Evolutionary conservation across 2,329 filamentous ascomycete genomes (phyloP), one percentile per base, ranked within the genome.

Genomic region (Diaporthe vaccinii): DNA sequence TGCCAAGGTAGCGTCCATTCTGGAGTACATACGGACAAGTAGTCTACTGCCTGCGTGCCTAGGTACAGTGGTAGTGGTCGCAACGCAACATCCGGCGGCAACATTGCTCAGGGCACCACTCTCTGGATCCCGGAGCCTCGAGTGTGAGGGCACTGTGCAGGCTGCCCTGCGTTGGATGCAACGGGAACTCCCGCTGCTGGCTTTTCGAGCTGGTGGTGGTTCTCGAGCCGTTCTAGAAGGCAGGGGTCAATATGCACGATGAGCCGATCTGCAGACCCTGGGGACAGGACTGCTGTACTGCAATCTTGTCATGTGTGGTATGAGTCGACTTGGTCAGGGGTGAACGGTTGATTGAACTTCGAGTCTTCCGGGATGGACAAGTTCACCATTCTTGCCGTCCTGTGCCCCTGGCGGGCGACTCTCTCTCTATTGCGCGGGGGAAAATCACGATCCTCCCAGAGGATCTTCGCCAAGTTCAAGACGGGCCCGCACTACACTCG

Each of bases 171-270:
- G 10, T n/a, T 36, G 62, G 44, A n/a, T n/a, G n/a, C n/a, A 31
- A 44, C 49, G 36, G 55, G 34, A 53, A 51, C 41, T 41, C 55
- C 46, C 34, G 58, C 70, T 34, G 34, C 34, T 65, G 58, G 36
- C 28, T 57, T 17, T 57, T 46, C 1, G 61, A 65, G 46, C 8
- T 34, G 46, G 44, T 36, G 44, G 62, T 53, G 65, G 44, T 53
- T 53, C 65, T 68, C n/a, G 34, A 55, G 65, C 65, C 49, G 14
- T 55, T 73, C 71, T 73, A 57, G 71, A 73, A 73, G 58, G 31
- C 46, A 65, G 58, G 71, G 71, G 34, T 65, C 8, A 57, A 57
- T 65, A 73, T 73, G 71, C 71, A 73, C 51, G 46, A 65, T 65
- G 71, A 17, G 57, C 25, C 34, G 70, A 73, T 62, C 55, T 72